Conservation (phyloP, 148 eudicot genomes). For the Amaranthus hypochondriacus region DNA sequence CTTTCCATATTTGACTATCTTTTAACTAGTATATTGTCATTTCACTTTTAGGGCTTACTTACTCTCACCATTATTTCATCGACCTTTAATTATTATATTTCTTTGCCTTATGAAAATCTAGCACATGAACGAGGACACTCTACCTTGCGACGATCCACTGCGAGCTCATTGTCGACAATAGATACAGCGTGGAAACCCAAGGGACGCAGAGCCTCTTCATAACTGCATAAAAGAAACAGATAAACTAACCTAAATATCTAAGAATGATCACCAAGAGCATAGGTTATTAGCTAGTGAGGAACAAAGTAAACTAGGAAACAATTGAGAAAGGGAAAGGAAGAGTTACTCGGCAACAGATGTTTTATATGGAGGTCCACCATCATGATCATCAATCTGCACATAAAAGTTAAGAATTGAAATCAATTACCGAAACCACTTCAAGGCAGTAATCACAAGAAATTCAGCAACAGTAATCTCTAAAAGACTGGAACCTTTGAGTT, state of each 20-base stretch:
- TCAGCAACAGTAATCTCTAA: background rate
- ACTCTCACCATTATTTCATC: too few species aligned
- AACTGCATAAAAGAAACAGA: conserved; percentile 34
- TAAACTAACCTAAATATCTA: background rate
- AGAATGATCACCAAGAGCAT: background rate
- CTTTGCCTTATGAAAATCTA: background rate
- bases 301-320: background rate
- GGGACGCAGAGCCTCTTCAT: conserved; percentile 60
- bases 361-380: conserved; percentile 78
- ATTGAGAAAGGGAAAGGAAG: conserved; percentile 5
- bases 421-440: background rate
- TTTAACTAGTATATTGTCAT: too few species aligned
- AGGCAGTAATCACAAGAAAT: background rate
- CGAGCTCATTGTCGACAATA: conserved; percentile 60
- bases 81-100: too few species aligned
- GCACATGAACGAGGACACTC: background rate
- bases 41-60: too few species aligned
- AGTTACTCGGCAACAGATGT: conserved; percentile 54
- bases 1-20: too few species aligned
- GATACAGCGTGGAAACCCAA: conserved; percentile 53
- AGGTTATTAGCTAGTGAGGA: background rate
- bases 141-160: conserved; percentile 60
- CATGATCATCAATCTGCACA: conserved; percentile 63
- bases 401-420: background rate
- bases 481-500: background rate